phyloP scores from a whole-genome alignment of 306 rosid genomes.

The Nissolia schottii region DNA sequence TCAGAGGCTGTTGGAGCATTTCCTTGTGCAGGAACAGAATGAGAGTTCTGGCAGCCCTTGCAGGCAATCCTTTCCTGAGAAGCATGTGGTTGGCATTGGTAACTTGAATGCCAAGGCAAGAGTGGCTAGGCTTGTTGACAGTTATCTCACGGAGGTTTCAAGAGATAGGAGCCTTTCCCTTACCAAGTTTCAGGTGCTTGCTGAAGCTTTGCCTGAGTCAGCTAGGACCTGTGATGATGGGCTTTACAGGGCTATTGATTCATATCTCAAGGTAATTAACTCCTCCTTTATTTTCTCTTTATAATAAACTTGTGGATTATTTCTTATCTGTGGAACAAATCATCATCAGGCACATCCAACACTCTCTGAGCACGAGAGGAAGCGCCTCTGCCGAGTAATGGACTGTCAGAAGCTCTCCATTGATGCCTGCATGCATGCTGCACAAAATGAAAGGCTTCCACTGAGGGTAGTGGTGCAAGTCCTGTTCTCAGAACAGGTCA shows the following conservation, averaged over 20 bases:
- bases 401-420: slow-evolving; percentile 97
- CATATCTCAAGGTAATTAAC: slow-evolving; percentile 78
- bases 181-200: slow-evolving; percentile 96
- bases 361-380: slow-evolving; percentile 93
- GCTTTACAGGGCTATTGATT: slow-evolving; percentile 94
- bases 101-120: slow-evolving; percentile 79
- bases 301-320: not conserved
- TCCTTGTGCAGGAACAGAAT: slow-evolving; percentile 86
- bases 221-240: slow-evolving; percentile 98
- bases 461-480: slow-evolving; percentile 94
- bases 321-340: slow-evolving; percentile 9
- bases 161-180: slow-evolving; percentile 88
- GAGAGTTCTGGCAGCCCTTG: slow-evolving; percentile 80
- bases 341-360: slow-evolving; percentile 82
- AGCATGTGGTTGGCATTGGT: slow-evolving; percentile 42
- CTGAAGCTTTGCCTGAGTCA: slow-evolving; percentile 98
- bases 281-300: too few relatives aligned
- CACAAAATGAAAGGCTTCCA: slow-evolving; percentile 96
- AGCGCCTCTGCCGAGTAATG: slow-evolving; percentile 93
- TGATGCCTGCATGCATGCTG: slow-evolving; percentile 98
- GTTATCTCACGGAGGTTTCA: slow-evolving; percentile 94
- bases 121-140: slow-evolving; percentile 95
- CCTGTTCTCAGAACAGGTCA: slow-evolving; percentile 88
- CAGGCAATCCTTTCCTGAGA: slow-evolving; percentile 54
- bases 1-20: slow-evolving; percentile 92